These are phyloP conservation scores for Helianthus annuus DNA, from an alignment of 129 eudicot genomes.

Conservation along the genomic window DNA sequence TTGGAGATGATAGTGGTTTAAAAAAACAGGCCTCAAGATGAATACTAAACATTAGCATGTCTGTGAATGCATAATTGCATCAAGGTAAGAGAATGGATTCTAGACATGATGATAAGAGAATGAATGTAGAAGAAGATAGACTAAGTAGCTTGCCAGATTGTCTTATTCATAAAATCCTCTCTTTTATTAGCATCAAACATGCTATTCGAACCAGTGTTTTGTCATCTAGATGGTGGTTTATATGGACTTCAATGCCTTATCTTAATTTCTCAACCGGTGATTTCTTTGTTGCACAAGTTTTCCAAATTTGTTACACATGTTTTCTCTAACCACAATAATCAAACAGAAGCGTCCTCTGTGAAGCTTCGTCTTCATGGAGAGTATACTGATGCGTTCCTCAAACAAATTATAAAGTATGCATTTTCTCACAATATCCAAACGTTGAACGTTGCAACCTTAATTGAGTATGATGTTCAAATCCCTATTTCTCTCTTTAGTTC, in stretches of 20 bases:
- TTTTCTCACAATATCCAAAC: slow-evolving; percentile 20
- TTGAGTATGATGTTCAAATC: not conserved
- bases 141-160: slow-evolving; percentile 26
- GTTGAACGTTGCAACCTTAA: not conserved
- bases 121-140: slow-evolving; percentile 9
- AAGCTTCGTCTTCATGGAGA: not conserved
- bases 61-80: too few relatives aligned
- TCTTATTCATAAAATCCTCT: slow-evolving; percentile 11
- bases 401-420: not conserved
- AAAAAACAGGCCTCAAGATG: too few relatives aligned
- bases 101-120: not conserved
- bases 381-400: not conserved
- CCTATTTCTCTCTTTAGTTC: slow-evolving; percentile 4
- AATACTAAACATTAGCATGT: too few relatives aligned
- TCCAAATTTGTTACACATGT: slow-evolving; percentile 1
- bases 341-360: not conserved
- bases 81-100: not conserved
- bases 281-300: not conserved
- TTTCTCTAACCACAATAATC: not conserved
- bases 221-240: slow-evolving; percentile 14
- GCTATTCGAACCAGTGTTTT: slow-evolving; percentile 9
- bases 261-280: not conserved
- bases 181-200: not conserved
- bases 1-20: too few relatives aligned
- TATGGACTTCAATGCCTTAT: slow-evolving; percentile 10